These are phyloP conservation scores for Blastobotrys serpentis DNA, from an alignment of 1,139 yeast species.

Conservation along the genomic window DNA sequence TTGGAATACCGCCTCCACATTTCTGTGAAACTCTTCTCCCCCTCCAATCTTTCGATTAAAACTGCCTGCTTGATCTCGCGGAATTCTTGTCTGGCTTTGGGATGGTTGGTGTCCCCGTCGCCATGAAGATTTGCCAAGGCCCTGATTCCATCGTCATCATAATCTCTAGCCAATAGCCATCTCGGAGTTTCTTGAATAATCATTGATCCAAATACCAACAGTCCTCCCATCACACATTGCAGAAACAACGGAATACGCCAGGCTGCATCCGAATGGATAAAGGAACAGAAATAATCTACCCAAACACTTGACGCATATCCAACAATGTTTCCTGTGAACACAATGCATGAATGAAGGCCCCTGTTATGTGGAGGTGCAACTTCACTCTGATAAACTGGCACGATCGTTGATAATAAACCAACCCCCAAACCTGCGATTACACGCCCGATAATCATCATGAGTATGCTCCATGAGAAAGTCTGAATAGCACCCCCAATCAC, in stretches of 20 bases:
- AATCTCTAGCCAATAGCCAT: constrained; percentile 85
- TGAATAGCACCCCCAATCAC: constrained; percentile 80
- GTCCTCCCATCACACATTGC: constrained; percentile 72
- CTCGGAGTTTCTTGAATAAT: constrained; percentile 85
- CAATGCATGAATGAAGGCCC: constrained; percentile 87
- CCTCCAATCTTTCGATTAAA: constrained; percentile 72
- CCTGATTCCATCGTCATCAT: constrained; percentile 81
- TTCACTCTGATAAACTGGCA: constrained; percentile 93
- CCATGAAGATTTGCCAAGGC: constrained; percentile 82
- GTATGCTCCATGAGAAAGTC: constrained; percentile 52
- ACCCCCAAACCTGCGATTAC: constrained; percentile 84
- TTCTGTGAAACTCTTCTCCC: constrained; percentile 66
- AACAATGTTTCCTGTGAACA: constrained; percentile 85
- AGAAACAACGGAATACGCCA: constrained; percentile 81
- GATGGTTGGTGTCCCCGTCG: constrained; percentile 55
- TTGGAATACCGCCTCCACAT: constrained; percentile 69
- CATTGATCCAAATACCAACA: constrained; percentile 69
- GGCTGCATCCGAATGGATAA: constrained; percentile 52
- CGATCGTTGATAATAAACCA: constrained; percentile 86
- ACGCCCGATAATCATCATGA: constrained; percentile 65
- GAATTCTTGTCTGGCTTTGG: constrained; percentile 64
- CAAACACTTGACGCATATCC: constrained; percentile 88
- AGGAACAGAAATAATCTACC: constrained; percentile 83
- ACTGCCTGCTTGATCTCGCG: constrained; percentile 81
- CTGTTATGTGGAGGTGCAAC: constrained; percentile 87